Evolutionary conservation across 805 yeast species (phyloP).

Genomic region (Yamadazyma paraphyllophila): DNA sequence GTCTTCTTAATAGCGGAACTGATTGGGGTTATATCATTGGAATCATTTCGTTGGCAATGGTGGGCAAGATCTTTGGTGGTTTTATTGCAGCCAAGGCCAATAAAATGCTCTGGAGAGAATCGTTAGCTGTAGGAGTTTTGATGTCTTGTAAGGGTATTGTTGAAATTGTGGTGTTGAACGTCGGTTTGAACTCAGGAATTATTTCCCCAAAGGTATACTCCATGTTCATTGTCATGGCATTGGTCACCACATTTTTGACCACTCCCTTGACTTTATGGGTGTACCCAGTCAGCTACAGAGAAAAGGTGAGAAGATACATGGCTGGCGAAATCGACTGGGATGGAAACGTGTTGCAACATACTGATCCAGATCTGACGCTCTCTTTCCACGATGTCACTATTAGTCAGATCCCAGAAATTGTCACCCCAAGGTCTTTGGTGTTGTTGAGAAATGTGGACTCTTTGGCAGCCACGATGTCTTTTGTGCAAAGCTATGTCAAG

Average conservation of each 20-base stretch:
- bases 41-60: slow-evolving; percentile 62
- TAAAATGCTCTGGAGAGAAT: slow-evolving; percentile 71
- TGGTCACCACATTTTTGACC: slow-evolving; percentile 73
- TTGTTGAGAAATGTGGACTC: slow-evolving; percentile 31
- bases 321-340: slow-evolving; percentile 26
- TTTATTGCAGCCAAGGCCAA: slow-evolving; percentile 57
- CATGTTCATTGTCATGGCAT: slow-evolving; percentile 82
- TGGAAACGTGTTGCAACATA: slow-evolving; percentile 16
- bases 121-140: slow-evolving; percentile 70
- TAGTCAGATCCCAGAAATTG: slow-evolving; percentile 7
- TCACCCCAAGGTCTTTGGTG: slow-evolving; percentile 24
- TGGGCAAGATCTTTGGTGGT: slow-evolving; percentile 70
- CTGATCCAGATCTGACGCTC: slow-evolving; percentile 1
- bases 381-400: slow-evolving; percentile 4
- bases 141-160: slow-evolving; percentile 91
- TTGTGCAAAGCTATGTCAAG: slow-evolving; percentile 20
- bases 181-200: slow-evolving; percentile 71
- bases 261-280: slow-evolving; percentile 65
- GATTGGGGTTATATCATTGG: slow-evolving; percentile 81
- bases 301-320: slow-evolving; percentile 38
- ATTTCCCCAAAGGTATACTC: slow-evolving; percentile 64
- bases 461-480: slow-evolving; percentile 33
- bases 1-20: slow-evolving; percentile 57
- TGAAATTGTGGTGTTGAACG: slow-evolving; percentile 73
- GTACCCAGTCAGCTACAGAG: slow-evolving; percentile 64